phyloP scores from a whole-genome alignment of 1,284 basidiomycete genomes.

The Pterulicium gracile region DNA sequence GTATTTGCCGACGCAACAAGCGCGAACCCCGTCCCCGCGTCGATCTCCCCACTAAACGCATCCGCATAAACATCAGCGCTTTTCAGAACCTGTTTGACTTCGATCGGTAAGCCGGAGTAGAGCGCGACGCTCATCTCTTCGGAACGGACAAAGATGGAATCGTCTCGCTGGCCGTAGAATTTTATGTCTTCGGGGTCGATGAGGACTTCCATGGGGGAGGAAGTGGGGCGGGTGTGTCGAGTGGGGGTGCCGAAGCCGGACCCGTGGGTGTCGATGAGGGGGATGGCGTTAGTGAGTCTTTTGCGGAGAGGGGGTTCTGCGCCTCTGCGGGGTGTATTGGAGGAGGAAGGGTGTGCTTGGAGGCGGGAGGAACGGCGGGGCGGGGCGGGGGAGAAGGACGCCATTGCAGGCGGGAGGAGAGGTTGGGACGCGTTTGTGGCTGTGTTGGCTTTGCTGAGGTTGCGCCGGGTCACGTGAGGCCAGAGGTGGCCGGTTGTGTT shows the following conservation, averaged over 20 bases:
- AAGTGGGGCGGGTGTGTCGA: conserved; percentile 15
- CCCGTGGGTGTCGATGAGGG: conserved; percentile 16
- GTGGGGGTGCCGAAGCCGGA: conserved; percentile 26
- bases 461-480: background rate
- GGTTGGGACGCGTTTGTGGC: background rate
- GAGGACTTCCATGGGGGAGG: conserved; percentile 3
- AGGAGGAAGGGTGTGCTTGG: conserved; percentile 25
- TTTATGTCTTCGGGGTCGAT: conserved; percentile 21
- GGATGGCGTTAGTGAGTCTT: conserved; percentile 12
- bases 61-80: conserved; percentile 61
- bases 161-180: conserved; percentile 25
- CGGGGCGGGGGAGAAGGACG: conserved; percentile 40
- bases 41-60: conserved; percentile 58
- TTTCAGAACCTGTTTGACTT: conserved; percentile 60
- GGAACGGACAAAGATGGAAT: conserved; percentile 58
- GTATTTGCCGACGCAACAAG: conserved; percentile 60
- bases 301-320: background rate
- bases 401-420: conserved; percentile 22
- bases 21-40: conserved; percentile 61
- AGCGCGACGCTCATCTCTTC: conserved; percentile 59
- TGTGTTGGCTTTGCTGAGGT: no score
- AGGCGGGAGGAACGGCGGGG: conserved; percentile 35
- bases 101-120: conserved; percentile 59
- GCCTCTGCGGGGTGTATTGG: conserved; percentile 29
- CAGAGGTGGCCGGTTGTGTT: background rate